Evolutionary conservation across 208 protist genomes (phyloP), one percentile per base, ranked within the genome.

Genomic region (Leishmania amazonensis): DNA sequence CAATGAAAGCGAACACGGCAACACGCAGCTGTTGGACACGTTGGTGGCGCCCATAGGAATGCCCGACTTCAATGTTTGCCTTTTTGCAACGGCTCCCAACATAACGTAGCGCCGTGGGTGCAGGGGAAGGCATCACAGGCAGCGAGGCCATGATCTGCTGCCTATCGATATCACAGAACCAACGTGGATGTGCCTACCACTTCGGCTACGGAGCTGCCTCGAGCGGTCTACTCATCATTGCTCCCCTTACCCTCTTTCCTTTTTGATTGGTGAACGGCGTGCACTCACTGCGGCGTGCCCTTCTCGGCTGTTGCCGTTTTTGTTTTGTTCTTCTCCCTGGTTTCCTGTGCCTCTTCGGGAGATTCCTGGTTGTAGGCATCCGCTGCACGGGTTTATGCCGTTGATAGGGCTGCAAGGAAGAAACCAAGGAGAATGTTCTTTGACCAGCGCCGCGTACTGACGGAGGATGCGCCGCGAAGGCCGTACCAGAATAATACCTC

Each of bases 401-500:
- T 51, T 31, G 40, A 21, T 15, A 28, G 31, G 57, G 40, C 54
- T 11, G 8, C 8, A 65, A 15, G 24, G 7, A 35, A 40, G 35
- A 53, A 51, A 4, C 38, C 19, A 42, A 11, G 4, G 38, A 40
- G 67, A 8, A 92, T 97, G 87, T 62, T 91, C 28, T 97, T 97
- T 86, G 76, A 84, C 45, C 40, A 13, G 24, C 80, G 28, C 2
- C 90, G 85, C 24, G 40, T 93, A 45, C 83, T 96, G 1, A 83
- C 75, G 11, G 87, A 87, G 15, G 78, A 80, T 28, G 89, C 81
- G 51, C 91, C 90, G 57, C 71, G 91, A n/a, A 65, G 68, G 28
- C 64, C 74, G 73, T 97, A 97, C 73, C 85, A 89, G 62, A 90
- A 87, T 15, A 96, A 81, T 45, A 53, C 86, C 47, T 81, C 83